These are phyloP conservation scores for Phialophora verrucosa DNA, from an alignment of 2,329 filamentous ascomycete species.

Conservation along the genomic window DNA sequence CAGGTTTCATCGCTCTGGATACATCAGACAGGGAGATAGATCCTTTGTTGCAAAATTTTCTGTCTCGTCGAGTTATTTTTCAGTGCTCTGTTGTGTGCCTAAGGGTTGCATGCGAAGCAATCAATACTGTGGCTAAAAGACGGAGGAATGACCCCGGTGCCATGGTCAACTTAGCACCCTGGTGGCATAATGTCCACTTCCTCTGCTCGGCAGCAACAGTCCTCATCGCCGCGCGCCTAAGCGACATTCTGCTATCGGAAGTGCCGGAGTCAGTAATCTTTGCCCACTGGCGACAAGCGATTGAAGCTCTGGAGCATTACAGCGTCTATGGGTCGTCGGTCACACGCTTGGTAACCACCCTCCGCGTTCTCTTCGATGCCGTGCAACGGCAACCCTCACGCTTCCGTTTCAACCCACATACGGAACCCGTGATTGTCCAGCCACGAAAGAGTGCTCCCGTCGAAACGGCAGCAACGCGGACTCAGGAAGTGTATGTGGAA, in stretches of 20 bases:
- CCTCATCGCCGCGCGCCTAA: constrained; percentile 43
- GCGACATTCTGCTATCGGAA: constrained; percentile 19
- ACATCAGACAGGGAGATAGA: constrained; percentile 33
- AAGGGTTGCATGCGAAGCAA: constrained; percentile 44
- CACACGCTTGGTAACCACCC: constrained; percentile 18
- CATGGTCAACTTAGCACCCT: constrained; percentile 43
- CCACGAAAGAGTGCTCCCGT: background rate
- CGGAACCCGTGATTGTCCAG: background rate
- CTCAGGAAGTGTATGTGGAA: background rate
- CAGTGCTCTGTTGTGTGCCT: constrained; percentile 47
- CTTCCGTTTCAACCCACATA: background rate
- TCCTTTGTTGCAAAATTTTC: constrained; percentile 29
- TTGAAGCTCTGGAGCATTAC: constrained; percentile 22
- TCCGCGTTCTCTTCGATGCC: constrained; percentile 21
- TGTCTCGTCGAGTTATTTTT: constrained; percentile 17
- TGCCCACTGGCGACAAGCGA: constrained; percentile 21
- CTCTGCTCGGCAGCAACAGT: constrained; percentile 47
- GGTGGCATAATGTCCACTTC: constrained; percentile 49
- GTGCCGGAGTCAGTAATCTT: constrained; percentile 21
- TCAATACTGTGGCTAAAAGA: constrained; percentile 42
- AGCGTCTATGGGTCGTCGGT: constrained; percentile 17
- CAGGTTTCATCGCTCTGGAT: constrained; percentile 44
- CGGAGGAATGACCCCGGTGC: background rate
- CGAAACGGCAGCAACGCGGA: background rate
- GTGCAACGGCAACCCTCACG: constrained; percentile 22